Evolutionary conservation across 306 rosid genomes (phyloP).

Genomic region (Glycine latifolia): DNA sequence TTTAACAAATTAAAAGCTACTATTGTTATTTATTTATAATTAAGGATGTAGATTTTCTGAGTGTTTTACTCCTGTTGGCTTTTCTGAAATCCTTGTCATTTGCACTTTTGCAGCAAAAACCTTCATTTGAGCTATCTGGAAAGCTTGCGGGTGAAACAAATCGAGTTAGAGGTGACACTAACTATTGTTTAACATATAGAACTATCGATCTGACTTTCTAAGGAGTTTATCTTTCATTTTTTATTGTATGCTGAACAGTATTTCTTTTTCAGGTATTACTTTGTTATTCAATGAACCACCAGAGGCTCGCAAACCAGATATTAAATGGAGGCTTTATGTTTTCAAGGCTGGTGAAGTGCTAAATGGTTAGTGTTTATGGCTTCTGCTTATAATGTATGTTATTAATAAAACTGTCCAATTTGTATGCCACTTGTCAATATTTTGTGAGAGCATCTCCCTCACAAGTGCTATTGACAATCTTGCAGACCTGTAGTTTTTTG

Average conservation of each 20-base stretch:
- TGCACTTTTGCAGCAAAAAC: conserved; percentile 82
- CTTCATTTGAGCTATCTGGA: conserved; percentile 98
- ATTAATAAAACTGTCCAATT: not conserved
- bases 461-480: not conserved
- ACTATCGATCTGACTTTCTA: conserved; percentile 12
- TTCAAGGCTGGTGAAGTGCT: conserved; percentile 96
- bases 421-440: not conserved
- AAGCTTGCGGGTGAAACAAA: conserved; percentile 97
- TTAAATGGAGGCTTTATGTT: conserved; percentile 96
- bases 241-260: conserved; percentile 28
- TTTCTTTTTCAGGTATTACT: conserved; percentile 72
- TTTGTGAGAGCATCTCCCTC: not conserved
- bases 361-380: conserved; percentile 65
- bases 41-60: conserved; percentile 21
- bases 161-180: conserved; percentile 75
- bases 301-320: conserved; percentile 83
- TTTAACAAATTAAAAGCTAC: conserved; percentile 29
- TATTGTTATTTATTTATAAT: not conserved
- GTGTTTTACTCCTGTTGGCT: conserved; percentile 26
- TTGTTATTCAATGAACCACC: conserved; percentile 83
- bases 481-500: not conserved
- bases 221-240: conserved; percentile 27
- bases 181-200: conserved; percentile 1
- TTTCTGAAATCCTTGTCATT: conserved; percentile 41
- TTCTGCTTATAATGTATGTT: not conserved